Base-by-base conservation (phyloP, 768 basidiomycete species). In the Pisolithus sp. region DNA sequence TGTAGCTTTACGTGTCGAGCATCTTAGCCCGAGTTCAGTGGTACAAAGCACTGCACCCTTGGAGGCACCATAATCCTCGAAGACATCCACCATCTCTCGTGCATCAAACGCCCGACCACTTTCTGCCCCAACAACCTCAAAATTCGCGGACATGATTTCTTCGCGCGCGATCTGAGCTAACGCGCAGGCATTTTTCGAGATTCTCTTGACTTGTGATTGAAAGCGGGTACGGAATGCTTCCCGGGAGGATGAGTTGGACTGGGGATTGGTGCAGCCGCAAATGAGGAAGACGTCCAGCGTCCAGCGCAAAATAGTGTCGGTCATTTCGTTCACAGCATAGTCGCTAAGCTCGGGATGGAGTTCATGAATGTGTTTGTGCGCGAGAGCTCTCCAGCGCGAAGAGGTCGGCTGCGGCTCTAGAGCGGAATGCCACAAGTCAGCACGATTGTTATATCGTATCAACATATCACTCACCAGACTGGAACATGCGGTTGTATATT, bases 371-470 rank as follows among this genome's bases (percentile, higher is more conserved):
- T 86, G 77, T 40, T 74, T 73, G 59, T 88, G 86, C 1, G 87
- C 80, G 40, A 90, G 69, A 0, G 86, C 78, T 44, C 87, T 76
- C 87, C 87, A 90, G 60, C 84, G 80, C 0, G 85, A 82, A 2
- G 86, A 85, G 0, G 82, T 85, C 4, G 87, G 85, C 63, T 90
- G 87, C 24, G 85, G 83, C 63, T 89, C 87, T 81, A 59, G 41
- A 40, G 43, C 51, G 15, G 50, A 28, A 37, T 28, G 26, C 13
- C 18, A 49, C 65, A 46, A 69, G 48, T 53, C 38, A 55, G 49
- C 51, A 24, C 45, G 52, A 21, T 2, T 40, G 24, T 43, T 46
- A 5, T 36, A 47, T 28, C 39, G 24, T 21, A 38, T 30, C 31
- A 49, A 7, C 31, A 24, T 41, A 39, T 23, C 31, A 69, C 75